phyloP scores from a whole-genome alignment of 2,329 filamentous ascomycete genomes.

The Niveomyces coronatus region DNA sequence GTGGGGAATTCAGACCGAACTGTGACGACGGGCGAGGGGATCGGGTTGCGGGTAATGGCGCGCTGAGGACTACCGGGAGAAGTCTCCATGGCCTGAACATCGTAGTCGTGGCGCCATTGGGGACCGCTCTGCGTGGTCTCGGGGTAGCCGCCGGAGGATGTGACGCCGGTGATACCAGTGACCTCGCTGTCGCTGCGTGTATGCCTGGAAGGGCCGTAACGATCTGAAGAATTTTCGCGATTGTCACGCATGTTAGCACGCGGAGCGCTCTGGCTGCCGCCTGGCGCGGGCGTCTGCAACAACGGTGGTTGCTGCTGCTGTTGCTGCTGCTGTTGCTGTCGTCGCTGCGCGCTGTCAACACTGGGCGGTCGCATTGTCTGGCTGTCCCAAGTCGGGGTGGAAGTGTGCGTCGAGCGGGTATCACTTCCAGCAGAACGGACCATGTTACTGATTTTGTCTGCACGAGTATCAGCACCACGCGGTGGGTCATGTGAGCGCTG shows the following conservation, averaged over 20 bases:
- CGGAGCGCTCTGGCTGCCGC: slow-evolving; percentile 26
- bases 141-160: slow-evolving; percentile 70
- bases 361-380: slow-evolving; percentile 46
- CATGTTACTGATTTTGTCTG: slow-evolving; percentile 92
- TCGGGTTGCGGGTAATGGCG: slow-evolving; percentile 66
- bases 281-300: slow-evolving; percentile 7
- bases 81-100: slow-evolving; percentile 92
- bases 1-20: slow-evolving; percentile 96
- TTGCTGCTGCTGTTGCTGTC: slow-evolving; percentile 27
- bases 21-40: slow-evolving; percentile 83
- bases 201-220: slow-evolving; percentile 44
- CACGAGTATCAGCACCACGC: slow-evolving; percentile 16
- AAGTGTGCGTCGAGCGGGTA: slow-evolving; percentile 40
- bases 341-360: slow-evolving; percentile 29
- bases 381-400: slow-evolving; percentile 61
- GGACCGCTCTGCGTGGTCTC: slow-evolving; percentile 62
- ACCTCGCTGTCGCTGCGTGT: slow-evolving; percentile 69
- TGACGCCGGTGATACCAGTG: slow-evolving; percentile 50
- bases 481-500: slow-evolving; percentile 13
- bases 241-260: slow-evolving; percentile 37
- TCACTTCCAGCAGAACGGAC: slow-evolving; percentile 70
- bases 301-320: slow-evolving; percentile 17
- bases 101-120: slow-evolving; percentile 79
- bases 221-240: slow-evolving; percentile 37
- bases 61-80: slow-evolving; percentile 61